phyloP scores from a whole-genome alignment of 495 filamentous ascomycete species.

The Aspergillus wentii region DNA sequence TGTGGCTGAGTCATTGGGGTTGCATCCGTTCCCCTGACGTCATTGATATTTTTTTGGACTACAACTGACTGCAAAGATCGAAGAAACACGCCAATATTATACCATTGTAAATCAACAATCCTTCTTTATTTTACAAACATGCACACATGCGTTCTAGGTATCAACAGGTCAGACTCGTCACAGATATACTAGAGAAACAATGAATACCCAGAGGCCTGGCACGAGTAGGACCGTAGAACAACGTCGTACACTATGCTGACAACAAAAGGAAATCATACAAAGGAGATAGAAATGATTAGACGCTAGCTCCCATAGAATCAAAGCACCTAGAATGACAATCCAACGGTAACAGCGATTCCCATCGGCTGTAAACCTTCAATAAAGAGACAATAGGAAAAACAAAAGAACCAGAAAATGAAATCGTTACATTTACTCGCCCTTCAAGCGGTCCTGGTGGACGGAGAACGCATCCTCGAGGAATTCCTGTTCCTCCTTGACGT shows the following conservation, averaged over 20 bases:
- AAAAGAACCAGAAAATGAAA: no score
- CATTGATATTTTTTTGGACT: no score
- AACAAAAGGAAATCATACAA: constrained; percentile 30
- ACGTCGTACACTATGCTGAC: constrained; percentile 14
- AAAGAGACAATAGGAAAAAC: constrained; percentile 3
- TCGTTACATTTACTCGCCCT: constrained; percentile 43
- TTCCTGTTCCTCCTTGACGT: constrained; percentile 92
- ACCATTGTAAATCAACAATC: no score
- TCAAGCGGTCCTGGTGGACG: constrained; percentile 54
- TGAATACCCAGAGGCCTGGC: constrained; percentile 14
- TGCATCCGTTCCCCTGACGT: no score
- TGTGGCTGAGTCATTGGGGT: no score
- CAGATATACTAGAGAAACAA: constrained; percentile 9
- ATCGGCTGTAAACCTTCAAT: constrained; percentile 6
- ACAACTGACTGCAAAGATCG: no score
- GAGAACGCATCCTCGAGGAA: constrained; percentile 72
- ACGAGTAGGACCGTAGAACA: constrained; percentile 27
- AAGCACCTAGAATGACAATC: constrained; percentile 25
- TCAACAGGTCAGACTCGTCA: constrained; percentile 15
- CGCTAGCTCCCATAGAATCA: constrained; percentile 27
- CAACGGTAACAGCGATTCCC: constrained; percentile 11
- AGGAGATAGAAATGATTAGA: constrained; percentile 18
- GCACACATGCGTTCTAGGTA: constrained; percentile 15
- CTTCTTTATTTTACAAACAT: constrained; percentile 22
- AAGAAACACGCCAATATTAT: no score